phyloP scores from a whole-genome alignment of 2,329 filamentous ascomycete species.

The Alternaria triticina region DNA sequence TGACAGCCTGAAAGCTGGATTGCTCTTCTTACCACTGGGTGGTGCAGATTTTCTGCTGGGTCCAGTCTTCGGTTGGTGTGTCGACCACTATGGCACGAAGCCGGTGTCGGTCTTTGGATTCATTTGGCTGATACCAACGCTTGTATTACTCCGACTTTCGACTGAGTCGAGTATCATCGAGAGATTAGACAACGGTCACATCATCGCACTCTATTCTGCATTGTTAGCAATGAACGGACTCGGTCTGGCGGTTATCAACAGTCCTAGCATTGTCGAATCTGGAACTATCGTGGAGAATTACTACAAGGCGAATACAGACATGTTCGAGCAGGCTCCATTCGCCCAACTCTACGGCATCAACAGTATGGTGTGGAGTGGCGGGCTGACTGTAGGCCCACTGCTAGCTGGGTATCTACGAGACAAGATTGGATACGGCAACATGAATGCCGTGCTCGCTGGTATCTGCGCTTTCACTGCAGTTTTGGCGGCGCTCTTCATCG shows the following conservation, averaged over 20 bases:
- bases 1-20: slow-evolving; percentile 51
- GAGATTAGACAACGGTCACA: slow-evolving; percentile 24
- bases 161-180: slow-evolving; percentile 18
- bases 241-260: slow-evolving; percentile 61
- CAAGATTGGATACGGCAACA: slow-evolving; percentile 63
- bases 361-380: slow-evolving; percentile 66
- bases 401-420: slow-evolving; percentile 61
- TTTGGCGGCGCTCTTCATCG: slow-evolving; percentile 55
- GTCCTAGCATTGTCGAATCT: slow-evolving; percentile 64
- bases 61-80: slow-evolving; percentile 56
- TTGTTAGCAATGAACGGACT: slow-evolving; percentile 58
- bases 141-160: slow-evolving; percentile 54
- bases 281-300: slow-evolving; percentile 63
- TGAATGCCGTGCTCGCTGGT: slow-evolving; percentile 60
- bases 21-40: slow-evolving; percentile 56
- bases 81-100: slow-evolving; percentile 56
- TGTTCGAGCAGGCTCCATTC: slow-evolving; percentile 66
- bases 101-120: slow-evolving; percentile 52
- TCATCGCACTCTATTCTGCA: slow-evolving; percentile 55
- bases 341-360: slow-evolving; percentile 71
- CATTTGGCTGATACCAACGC: slow-evolving; percentile 51
- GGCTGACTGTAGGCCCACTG: slow-evolving; percentile 66
- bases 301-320: slow-evolving; percentile 60
- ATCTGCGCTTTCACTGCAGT: slow-evolving; percentile 54
- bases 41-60: slow-evolving; percentile 54